Evolutionary conservation across 306 rosid genomes (phyloP), one percentile per base, ranked within the genome.

Genomic region (Senna tora): DNA sequence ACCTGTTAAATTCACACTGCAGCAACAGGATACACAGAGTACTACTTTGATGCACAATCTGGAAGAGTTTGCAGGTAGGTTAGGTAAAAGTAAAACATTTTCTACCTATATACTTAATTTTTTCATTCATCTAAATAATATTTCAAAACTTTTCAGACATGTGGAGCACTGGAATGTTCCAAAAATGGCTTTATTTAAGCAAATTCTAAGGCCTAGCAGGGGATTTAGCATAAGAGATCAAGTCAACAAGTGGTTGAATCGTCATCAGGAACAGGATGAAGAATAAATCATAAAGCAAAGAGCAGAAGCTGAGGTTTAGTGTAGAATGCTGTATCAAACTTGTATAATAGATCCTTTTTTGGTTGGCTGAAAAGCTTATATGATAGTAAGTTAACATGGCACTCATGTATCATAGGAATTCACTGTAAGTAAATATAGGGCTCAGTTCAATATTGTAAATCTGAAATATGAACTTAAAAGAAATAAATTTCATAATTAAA

Each of bases 81-180:
- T 93, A 71, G 83, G 88, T 79, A 71, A 77, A 36, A 5, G 39
- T 36, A 36, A 43, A 59, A 33, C 34, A 11, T 11, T 59, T 16
- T 16, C 60, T 45, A 77, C 67, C 39, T 43, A 52, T 60, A 12
- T 63, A 51, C 52, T 65, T 65, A 28, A n/a, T 67, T 9, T 54
- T 59, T 13, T 11, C 28, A 50, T 62, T 55, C 36, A 57, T 45
- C 20, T 57, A 36, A 56, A 36, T 84, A 7, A 58, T 41, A 33
- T 1, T 34, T 42, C 17, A 71, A 77, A 77, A 20, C 4, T 1
- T 65, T 76, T 72, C 84, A 90, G 98, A 87, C 96, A 93, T 71
- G 89, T 84, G 67, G 98, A 93, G 87, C 89, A 88, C 55, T 93
- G 98, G 98, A 93, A 93, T 78, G 98, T 93, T 75, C 98, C 96